Evolutionary conservation across 2,329 filamentous ascomycete genomes (phyloP), one percentile per base, ranked within the genome.

Genomic region (Pseudocercospora macadamiae): DNA sequence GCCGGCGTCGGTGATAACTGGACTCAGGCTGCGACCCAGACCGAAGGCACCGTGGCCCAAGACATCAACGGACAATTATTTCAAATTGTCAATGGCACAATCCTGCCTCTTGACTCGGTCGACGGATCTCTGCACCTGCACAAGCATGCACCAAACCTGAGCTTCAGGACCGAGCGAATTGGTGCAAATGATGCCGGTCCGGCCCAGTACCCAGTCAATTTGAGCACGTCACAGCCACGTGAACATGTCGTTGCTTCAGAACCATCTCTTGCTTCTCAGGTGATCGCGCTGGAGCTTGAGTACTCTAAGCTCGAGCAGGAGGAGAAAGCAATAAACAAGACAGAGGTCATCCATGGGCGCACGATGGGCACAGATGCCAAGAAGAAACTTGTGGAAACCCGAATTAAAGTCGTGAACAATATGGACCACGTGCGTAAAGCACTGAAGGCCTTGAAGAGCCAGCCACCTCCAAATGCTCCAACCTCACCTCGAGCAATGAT

Each of bases 31-130:
- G n/a, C n/a, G n/a, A 66, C 69, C 3, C 62, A 70, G 54, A n/a
- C n/a, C n/a, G 69, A 72, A 51, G 74, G 74, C 32, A 74, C 71
- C 57, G 65, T 76, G 21, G 72, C 69, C 18, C 73, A 75, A 42
- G 73, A 75, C 54, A 56, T 66, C 3, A 56, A 70, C 39, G 74
- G 74, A 19, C 68, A 69, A 47, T 64, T 74, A 14, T 74, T 66
- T 55, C 74, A 76, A 64, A 71, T 73, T 37, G 70, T 76, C 39
- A 66, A 74, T 57, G 72, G 73, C 57, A 69, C 66, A 16, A 66
- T 75, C 44, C 44, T 74, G 53, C 73, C 70, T 19, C 66, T 76
- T 4, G 63, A 19, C 18, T 67, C 71, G 51, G 61, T 70, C 16
- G 68, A 74, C 36, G 73, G 73, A 28, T 66, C 67, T 19, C 66